Percentiles rank a stretch among this genome's conserved stretches.
Conservation (phyloP, 345 rosid genomes). For the Syzygium jambos region DNA sequence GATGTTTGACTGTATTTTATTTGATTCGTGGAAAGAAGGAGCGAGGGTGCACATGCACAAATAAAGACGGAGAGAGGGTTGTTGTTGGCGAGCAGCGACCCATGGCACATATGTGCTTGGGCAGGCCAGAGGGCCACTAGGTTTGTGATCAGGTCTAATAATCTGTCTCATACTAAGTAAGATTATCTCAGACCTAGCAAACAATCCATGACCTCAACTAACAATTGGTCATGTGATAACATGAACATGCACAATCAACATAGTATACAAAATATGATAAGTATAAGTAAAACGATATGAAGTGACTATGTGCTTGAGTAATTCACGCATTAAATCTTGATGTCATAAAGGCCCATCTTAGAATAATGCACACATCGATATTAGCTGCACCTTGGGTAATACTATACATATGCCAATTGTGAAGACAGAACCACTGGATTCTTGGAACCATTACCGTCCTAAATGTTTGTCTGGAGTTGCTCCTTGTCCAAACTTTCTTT, state of each 20-base stretch:
- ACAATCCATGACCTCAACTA: neutral
- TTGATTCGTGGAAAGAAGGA: neutral
- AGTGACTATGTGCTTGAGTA: no score
- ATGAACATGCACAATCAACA: neutral
- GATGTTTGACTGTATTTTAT: neutral
- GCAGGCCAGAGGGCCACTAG: neutral
- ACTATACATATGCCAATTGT: neutral
- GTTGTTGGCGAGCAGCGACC: no score
- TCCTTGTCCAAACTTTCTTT: neutral
- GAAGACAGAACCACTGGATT: no score
- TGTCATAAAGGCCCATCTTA: neutral
- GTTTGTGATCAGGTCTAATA: neutral
- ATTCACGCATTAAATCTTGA: no score
- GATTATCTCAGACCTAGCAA: no score
- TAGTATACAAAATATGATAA: no score
- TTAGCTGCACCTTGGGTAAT: neutral
- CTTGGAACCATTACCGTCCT: neutral
- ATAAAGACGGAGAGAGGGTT: no score
- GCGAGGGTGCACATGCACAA: no score
- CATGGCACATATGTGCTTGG: no score
- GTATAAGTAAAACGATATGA: no score
- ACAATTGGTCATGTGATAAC: neutral
- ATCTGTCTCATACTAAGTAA: no score
- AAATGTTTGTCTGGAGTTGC: neutral
- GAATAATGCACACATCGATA: neutral